Conservation (phyloP, 2,329 filamentous ascomycete species). For the Pezicula neosporulosa region DNA sequence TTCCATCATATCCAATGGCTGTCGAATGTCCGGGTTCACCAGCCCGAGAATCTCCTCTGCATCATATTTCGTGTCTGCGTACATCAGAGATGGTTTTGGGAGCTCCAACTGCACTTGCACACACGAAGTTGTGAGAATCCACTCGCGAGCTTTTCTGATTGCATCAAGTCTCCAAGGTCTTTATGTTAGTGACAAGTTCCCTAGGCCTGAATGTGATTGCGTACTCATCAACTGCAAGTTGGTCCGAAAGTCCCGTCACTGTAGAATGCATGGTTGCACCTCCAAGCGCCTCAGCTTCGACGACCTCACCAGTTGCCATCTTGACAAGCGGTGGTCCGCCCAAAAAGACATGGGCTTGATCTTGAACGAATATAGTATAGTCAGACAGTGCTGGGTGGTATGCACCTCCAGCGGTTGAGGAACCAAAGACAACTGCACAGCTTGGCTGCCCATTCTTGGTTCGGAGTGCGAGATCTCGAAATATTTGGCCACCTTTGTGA, state of each 20-base stretch:
- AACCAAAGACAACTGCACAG: constrained; percentile 41
- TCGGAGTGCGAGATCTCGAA: constrained; percentile 36
- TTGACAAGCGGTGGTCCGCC: constrained; percentile 42
- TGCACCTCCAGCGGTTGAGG: constrained; percentile 38
- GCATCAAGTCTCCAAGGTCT: constrained; percentile 37
- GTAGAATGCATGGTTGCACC: constrained; percentile 38
- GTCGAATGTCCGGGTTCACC: constrained; percentile 35
- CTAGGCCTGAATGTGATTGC: too few species aligned
- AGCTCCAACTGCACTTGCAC: too few species aligned
- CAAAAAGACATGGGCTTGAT: constrained; percentile 41
- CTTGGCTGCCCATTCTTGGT: constrained; percentile 33
- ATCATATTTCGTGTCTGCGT: too few species aligned
- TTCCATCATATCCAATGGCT: constrained; percentile 34
- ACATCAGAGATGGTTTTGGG: too few species aligned
- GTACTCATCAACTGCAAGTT: constrained; percentile 38
- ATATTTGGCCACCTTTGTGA: constrained; percentile 38
- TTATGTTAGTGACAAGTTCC: too few species aligned
- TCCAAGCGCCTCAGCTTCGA: constrained; percentile 38
- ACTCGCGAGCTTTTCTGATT: constrained; percentile 34
- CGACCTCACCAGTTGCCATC: constrained; percentile 41
- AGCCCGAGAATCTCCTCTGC: constrained; percentile 34
- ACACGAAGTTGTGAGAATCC: too few species aligned
- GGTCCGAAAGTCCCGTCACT: constrained; percentile 38
- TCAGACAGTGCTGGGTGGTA: constrained; percentile 38
- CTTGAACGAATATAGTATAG: constrained; percentile 39